Percentiles rank a stretch among this genome's conserved stretches.
Evolutionary conservation across 805 yeast genomes (phyloP).

Genomic region (Yueomyces sp.): DNA sequence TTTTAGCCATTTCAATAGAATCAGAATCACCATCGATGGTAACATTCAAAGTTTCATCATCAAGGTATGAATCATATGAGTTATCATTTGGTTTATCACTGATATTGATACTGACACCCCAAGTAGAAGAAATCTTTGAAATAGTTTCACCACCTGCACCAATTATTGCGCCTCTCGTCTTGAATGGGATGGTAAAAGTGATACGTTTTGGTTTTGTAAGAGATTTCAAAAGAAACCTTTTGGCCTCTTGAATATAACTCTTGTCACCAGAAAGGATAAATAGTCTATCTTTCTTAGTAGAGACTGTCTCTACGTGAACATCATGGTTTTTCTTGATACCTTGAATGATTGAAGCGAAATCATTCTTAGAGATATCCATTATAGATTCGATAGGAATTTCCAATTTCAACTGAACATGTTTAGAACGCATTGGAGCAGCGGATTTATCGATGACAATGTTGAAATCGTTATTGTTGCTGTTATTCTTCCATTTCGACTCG

Average conservation of each 20-base stretch:
- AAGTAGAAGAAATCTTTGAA: conserved; percentile 64
- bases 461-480: conserved; percentile 3
- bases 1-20: conserved; percentile 63
- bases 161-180: conserved; percentile 63
- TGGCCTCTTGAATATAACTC: conserved; percentile 51
- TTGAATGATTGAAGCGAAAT: conserved; percentile 51
- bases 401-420: conserved; percentile 64
- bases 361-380: conserved; percentile 44
- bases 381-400: conserved; percentile 59
- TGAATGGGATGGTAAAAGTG: conserved; percentile 60
- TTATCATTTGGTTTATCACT: conserved; percentile 21
- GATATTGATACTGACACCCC: conserved; percentile 55
- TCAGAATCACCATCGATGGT: conserved; percentile 72
- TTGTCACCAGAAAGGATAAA: conserved; percentile 70
- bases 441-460: not conserved
- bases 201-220: conserved; percentile 61
- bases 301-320: conserved; percentile 70
- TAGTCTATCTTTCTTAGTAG: conserved; percentile 56
- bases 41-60: conserved; percentile 45
- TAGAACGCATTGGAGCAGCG: conserved; percentile 39
- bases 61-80: conserved; percentile 40
- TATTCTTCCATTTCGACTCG: not conserved
- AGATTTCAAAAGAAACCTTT: conserved; percentile 58
- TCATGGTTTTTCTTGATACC: conserved; percentile 42
- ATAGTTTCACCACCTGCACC: conserved; percentile 78